These are phyloP conservation scores for Cyberlindnera lachancei DNA, from an alignment of 805 yeast genomes.

Conservation along the genomic window DNA sequence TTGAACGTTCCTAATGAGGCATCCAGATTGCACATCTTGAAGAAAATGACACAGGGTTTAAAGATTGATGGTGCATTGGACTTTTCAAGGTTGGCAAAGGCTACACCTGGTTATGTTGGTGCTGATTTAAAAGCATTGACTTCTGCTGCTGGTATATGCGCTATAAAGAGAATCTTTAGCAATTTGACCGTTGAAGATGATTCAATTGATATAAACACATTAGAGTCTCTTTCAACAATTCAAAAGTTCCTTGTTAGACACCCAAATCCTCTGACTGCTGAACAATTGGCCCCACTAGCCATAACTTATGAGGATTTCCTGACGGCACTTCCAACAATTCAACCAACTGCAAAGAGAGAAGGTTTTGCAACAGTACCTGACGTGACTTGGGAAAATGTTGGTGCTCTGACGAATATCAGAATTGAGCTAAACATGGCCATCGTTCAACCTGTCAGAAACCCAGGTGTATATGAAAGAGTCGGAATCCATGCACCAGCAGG, in stretches of 20 bases:
- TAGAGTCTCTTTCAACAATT: conserved; percentile 47
- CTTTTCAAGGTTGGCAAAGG: conserved; percentile 66
- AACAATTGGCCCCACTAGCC: conserved; percentile 68
- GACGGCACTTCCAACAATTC: conserved; percentile 83
- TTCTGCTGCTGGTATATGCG: conserved; percentile 91
- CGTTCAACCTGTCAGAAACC: conserved; percentile 91
- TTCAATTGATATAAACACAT: conserved; percentile 25
- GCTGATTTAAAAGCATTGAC: conserved; percentile 93
- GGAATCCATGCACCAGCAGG: conserved; percentile 98
- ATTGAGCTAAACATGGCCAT: conserved; percentile 95
- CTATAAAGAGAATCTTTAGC: conserved; percentile 85
- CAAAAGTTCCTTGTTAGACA: conserved; percentile 65
- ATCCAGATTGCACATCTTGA: conserved; percentile 67
- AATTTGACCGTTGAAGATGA: conserved; percentile 26
- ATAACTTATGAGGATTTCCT: conserved; percentile 77
- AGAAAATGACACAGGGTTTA: conserved; percentile 61
- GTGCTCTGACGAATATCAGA: conserved; percentile 75
- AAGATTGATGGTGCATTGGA: conserved; percentile 67
- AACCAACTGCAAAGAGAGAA: conserved; percentile 96
- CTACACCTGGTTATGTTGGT: conserved; percentile 97
- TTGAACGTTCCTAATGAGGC: conserved; percentile 90
- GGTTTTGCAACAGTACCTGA: conserved; percentile 99
- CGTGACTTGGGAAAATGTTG: conserved; percentile 92
- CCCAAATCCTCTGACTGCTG: conserved; percentile 71
- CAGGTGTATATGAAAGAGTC: conserved; percentile 80